Percentiles rank a stretch among this genome's conserved stretches.
These are phyloP conservation scores for Narthecium ossifragum DNA, from an alignment of 106 monocot genomes.

Conservation along the genomic window DNA sequence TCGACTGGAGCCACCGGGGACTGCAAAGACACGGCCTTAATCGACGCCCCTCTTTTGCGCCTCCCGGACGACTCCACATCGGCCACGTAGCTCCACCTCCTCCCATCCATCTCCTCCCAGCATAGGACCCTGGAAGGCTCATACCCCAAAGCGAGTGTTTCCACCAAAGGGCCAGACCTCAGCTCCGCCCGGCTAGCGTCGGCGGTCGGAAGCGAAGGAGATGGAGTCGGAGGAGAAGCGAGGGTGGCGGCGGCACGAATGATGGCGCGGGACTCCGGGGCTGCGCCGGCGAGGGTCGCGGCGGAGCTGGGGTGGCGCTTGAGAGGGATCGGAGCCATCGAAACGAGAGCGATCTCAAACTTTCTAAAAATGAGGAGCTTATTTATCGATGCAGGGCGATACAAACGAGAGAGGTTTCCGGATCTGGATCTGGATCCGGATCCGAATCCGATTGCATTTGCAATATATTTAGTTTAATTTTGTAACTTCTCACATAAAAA, in stretches of 20 bases:
- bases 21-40: conserved; percentile 31
- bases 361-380: too few relatives aligned
- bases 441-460: too few relatives aligned
- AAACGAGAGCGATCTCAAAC: not conserved
- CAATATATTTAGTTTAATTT: too few relatives aligned
- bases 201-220: not conserved
- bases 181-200: conserved; percentile 17
- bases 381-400: too few relatives aligned
- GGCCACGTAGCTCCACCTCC: conserved; percentile 42
- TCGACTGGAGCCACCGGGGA: conserved; percentile 33
- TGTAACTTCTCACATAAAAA: too few relatives aligned
- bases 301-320: not conserved
- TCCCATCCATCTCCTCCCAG: conserved; percentile 39
- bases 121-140: conserved; percentile 21
- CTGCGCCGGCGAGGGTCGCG: not conserved
- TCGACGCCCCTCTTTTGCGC: not conserved
- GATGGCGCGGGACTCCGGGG: conserved; percentile 22
- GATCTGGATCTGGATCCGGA: too few relatives aligned
- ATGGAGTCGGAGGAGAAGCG: conserved; percentile 9
- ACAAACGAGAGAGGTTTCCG: too few relatives aligned
- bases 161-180: conserved; percentile 6
- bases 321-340: not conserved
- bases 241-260: conserved; percentile 23
- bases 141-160: not conserved
- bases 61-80: conserved; percentile 14